Base-by-base conservation (phyloP, 768 basidiomycete species). In the Pulveroboletus ravenelii region DNA sequence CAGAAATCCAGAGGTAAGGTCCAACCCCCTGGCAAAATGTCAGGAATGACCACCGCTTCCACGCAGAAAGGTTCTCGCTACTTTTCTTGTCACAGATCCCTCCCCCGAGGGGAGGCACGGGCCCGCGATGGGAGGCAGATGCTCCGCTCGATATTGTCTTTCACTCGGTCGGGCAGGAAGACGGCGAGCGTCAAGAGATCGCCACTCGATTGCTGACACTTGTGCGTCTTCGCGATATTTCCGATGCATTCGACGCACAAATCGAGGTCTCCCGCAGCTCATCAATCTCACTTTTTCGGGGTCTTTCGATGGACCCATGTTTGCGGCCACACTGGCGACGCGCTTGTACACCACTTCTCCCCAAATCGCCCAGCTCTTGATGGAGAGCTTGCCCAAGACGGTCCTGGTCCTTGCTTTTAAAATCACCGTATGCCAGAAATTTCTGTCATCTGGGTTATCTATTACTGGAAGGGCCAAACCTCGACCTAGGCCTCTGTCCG, bases 1-100 rank as follows among this genome's bases (percentile, higher is more conserved):
- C 61, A 62, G 38, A 54, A 56, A 14, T 64, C 66, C 50, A 72
- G 71, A 45, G 61, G 54, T 53, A 54, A 44, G 42, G 10, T 34
- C 35, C 48, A 35, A 45, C 30, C 23, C 38, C 12, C 20, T 55
- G 52, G 39, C 27, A 47, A 23, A 43, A 36, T 39, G 27, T 52
- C 41, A 17, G 44, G 47, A 43, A 46, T 57, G 38, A 54, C 55
- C 42, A 7, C 51, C 31, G 15, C 45, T 47, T 48, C 40, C 9
- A 12, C 34, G 20, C 51, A 78, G 77, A 56, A 36, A 68, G 51
- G 46, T 72, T 77, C 54, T 85, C 83, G 1, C 72, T 74, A 6
- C 70, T 84, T 23, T 70, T 87, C 38, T 64, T 85, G 25, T 69
- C 71, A 18, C 83, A 86, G 62, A 76, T 87, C 13, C 81, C 84